phyloP scores from a whole-genome alignment of 2,329 filamentous ascomycete genomes.

The Aspergillus versicolor region DNA sequence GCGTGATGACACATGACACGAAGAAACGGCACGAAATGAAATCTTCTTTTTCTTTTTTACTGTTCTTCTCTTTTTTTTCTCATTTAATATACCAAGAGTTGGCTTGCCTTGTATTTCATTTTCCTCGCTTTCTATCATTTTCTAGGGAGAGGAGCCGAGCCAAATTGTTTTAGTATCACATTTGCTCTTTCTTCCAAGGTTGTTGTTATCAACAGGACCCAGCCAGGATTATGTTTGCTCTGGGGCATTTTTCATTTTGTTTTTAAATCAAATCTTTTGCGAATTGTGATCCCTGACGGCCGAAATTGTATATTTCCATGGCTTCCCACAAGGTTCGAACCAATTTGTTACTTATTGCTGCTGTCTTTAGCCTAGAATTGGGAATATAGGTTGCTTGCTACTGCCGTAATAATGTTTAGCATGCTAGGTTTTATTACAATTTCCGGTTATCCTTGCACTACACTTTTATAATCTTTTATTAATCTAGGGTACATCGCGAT shows the following conservation, averaged over 20 bases:
- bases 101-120: background rate
- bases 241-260: too few relatives aligned
- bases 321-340: background rate
- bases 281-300: background rate
- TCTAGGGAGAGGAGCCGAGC: too few relatives aligned
- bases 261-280: too few relatives aligned
- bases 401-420: background rate
- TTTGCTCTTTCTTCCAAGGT: too few relatives aligned
- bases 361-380: background rate
- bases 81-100: background rate
- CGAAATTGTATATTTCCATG: background rate
- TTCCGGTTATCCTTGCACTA: too few relatives aligned
- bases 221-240: too few relatives aligned
- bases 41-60: background rate
- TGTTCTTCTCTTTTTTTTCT: too few relatives aligned
- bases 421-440: background rate
- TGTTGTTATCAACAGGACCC: too few relatives aligned
- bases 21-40: background rate
- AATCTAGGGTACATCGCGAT: too few relatives aligned
- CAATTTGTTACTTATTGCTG: background rate
- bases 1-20: background rate
- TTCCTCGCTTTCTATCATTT: too few relatives aligned
- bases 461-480: too few relatives aligned
- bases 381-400: background rate
- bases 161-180: too few relatives aligned